Base-by-base conservation (phyloP, 192 early-diverging fungal genomes). In the Podochytrium sp. region DNA sequence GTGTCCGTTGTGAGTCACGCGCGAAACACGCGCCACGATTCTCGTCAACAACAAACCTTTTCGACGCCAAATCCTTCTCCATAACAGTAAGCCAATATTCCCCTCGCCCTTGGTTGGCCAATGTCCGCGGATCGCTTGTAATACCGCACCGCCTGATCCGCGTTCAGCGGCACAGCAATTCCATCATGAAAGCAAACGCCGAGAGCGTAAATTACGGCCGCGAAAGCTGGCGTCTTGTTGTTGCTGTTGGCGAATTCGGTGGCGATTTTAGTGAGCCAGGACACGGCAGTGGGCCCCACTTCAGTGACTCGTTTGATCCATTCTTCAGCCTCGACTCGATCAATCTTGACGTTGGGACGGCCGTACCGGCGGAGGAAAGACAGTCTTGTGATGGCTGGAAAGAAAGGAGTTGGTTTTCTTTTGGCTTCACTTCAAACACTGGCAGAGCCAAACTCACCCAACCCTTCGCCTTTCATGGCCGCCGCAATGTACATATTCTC, bases 121-220 rank as follows among this genome's bases (percentile, higher is more conserved):
- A 53, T 55, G 2, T 78, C 85, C 3, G 89, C 88, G 14, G 91
- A 76, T 34, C 77, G 80, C 43, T 84, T 83, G 80, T 94, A 94
- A 82, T 88, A 91, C 42, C 83, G 71, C 42, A 94, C 86, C 14
- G 94, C 93, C 59, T 81, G 81, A 7, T 57, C 69, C 5, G 86
- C 81, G 53, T 89, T 79, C 74, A 86, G 86, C 49, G 84, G 79
- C 4, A 94, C 86, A 50, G 86, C 91, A 6, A 92, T 82, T 25
- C 93, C 93, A 71, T 94, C 94, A 74, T 95, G 94, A 74, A 89
- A 93, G 74, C 92, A 94, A 16, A 93, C 91, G 0, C 92, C 93
- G 18, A 92, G 81, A 5, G 86, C 86, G 69, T 92, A 94, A 65
- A 89, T 88, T 2, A 89, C 90, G 62, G 85, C 75, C 1, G 75